Evolutionary conservation across 2,329 filamentous ascomycete species (phyloP), one percentile per base, ranked within the genome.

Genomic region (Exophiala phaeomuriformis): DNA sequence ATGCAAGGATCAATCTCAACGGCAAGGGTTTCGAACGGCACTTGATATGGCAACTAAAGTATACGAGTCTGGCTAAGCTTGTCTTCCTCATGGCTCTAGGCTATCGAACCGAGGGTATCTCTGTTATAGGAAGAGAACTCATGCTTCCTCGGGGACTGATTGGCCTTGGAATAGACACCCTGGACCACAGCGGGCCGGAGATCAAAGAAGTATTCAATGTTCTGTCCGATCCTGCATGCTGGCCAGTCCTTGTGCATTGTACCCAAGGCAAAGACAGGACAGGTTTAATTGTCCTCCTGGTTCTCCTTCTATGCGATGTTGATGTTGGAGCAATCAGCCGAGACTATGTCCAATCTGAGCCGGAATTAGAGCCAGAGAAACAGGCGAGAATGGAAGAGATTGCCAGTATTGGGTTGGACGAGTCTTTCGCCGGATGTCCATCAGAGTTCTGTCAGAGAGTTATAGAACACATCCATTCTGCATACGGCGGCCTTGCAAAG

Each of bases 191-290:
- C 49, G 80, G 77, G 0, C 67, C 70, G 1, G 77, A 77, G 41
- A 89, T 97, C 54, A 78, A 78, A 4, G 70, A 79, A 28, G 83
- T 88, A 0, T 88, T 96, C 58, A 77, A 83, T 35, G 68, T 81
- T 1, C 81, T 95, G 53, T 69, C 75, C 6, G 66, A 75, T 1
- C 66, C 72, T 2, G 61, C 67, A 0, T 75, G 75, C 10, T 81
- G 83, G 58, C 88, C 89, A 0, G 69, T 83, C 1, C 66, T 95
- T 5, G 72, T 93, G 2, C 88, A 95, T 68, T 95, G 90, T 68
- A 93, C 89, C 0, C 88, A 94, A 64, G 90, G 90, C 53, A 95
- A 95, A 67, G 90, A 95, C 65, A 80, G 90, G 1, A 90, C 82
- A 1, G 90, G 90, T 0, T 72, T 95, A 8, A 74, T 87, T 7